phyloP scores from a whole-genome alignment of 2,329 filamentous ascomycete genomes.

The Blastomyces gilchristii region DNA sequence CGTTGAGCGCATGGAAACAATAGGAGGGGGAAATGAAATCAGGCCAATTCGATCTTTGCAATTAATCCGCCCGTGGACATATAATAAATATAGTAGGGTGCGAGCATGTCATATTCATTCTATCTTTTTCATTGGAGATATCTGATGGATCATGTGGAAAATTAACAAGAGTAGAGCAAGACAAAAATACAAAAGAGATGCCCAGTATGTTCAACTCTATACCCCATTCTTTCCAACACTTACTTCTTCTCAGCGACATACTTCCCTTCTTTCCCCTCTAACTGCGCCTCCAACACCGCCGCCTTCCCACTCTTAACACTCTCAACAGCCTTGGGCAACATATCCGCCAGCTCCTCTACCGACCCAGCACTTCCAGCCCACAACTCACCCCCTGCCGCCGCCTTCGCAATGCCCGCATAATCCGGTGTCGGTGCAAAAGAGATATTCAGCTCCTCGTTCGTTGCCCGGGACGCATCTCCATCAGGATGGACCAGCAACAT shows the following conservation, averaged over 20 bases:
- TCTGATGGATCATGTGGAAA: too few species aligned
- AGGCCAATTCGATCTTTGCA: too few species aligned
- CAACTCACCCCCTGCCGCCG: slow-evolving; percentile 51
- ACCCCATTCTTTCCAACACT: slow-evolving; percentile 10
- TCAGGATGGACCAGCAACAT: slow-evolving; percentile 56
- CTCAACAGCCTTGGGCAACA: slow-evolving; percentile 49
- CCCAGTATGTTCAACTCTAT: too few species aligned
- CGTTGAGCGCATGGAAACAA: too few species aligned
- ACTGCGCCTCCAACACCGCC: slow-evolving; percentile 53
- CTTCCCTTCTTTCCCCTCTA: slow-evolving; percentile 48
- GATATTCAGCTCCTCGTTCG: slow-evolving; percentile 57
- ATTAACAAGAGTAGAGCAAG: too few species aligned
- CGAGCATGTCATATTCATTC: too few species aligned
- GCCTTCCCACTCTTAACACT: slow-evolving; percentile 46
- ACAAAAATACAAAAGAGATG: too few species aligned
- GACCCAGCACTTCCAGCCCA: slow-evolving; percentile 52
- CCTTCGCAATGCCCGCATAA: slow-evolving; percentile 57
- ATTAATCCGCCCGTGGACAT: too few species aligned
- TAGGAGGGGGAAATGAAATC: too few species aligned
- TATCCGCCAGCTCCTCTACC: slow-evolving; percentile 44
- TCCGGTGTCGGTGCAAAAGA: slow-evolving; percentile 56
- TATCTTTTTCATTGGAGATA: too few species aligned
- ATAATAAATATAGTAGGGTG: too few species aligned
- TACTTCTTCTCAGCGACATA: slow-evolving; percentile 34
- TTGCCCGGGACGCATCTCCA: slow-evolving; percentile 50